Conservation (phyloP, 2,329 filamentous ascomycete genomes). For the Fusarium sp. region DNA sequence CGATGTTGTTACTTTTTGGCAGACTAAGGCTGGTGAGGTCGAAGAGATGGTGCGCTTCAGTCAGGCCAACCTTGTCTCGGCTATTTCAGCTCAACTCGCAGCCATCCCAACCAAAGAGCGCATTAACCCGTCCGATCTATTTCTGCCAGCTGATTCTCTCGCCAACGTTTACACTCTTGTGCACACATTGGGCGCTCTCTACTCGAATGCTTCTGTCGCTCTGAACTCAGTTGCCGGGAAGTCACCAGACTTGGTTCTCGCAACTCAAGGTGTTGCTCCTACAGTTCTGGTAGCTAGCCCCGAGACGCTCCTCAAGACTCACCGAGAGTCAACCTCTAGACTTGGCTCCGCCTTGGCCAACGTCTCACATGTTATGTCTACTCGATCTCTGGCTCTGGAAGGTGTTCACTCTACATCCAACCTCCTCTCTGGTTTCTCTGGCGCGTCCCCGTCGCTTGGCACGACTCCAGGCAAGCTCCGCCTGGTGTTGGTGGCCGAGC, state of each 20-base stretch:
- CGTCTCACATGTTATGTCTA: slow-evolving; percentile 77
- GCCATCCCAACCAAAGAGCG: slow-evolving; percentile 81
- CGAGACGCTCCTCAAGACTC: slow-evolving; percentile 75
- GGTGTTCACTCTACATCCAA: slow-evolving; percentile 76
- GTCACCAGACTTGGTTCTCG: slow-evolving; percentile 76
- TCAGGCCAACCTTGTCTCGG: slow-evolving; percentile 87
- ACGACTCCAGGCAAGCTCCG: slow-evolving; percentile 79
- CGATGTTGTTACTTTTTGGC: slow-evolving; percentile 76
- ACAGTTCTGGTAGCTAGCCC: slow-evolving; percentile 86
- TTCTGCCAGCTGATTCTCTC: slow-evolving; percentile 86
- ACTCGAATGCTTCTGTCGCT: slow-evolving; percentile 84
- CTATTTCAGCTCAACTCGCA: slow-evolving; percentile 79
- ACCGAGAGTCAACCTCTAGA: slow-evolving; percentile 69
- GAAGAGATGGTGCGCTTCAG: slow-evolving; percentile 85
- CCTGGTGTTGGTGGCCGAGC: slow-evolving; percentile 82
- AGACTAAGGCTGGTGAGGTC: slow-evolving; percentile 60
- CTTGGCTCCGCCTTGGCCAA: slow-evolving; percentile 73
- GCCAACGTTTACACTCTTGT: slow-evolving; percentile 82
- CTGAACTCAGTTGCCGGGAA: slow-evolving; percentile 88
- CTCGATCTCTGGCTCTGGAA: slow-evolving; percentile 72
- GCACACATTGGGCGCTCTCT: slow-evolving; percentile 84
- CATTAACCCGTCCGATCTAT: slow-evolving; percentile 78
- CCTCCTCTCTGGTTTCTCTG: slow-evolving; percentile 63
- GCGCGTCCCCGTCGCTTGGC: slow-evolving; percentile 69
- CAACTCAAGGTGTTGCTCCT: slow-evolving; percentile 79